Evolutionary conservation across 352 stramenopile genomes (phyloP).

Genomic region (Elongisporangium anandrum): DNA sequence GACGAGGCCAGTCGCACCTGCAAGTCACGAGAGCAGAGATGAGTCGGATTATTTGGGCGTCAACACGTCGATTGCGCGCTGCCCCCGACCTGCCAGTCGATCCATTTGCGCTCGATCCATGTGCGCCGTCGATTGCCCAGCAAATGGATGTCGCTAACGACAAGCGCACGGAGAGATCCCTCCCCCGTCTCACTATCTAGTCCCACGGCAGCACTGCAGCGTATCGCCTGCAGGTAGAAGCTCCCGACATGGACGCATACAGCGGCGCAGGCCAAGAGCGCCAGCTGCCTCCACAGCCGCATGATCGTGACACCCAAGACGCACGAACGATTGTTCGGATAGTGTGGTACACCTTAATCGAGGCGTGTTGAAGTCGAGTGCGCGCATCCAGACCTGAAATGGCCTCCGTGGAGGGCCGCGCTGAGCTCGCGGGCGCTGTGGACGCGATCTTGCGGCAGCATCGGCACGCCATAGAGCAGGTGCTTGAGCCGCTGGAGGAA

Average conservation of each 20-base stretch:
- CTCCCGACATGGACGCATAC: slow-evolving; percentile 42
- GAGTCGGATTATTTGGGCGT: too few relatives aligned
- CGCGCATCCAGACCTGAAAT: not conserved
- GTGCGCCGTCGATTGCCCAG: slow-evolving; percentile 60
- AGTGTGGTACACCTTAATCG: slow-evolving; percentile 1
- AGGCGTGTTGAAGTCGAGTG: slow-evolving; percentile 9
- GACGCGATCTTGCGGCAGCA: slow-evolving; percentile 48
- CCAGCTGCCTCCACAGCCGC: slow-evolving; percentile 14
- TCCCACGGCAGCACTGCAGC: slow-evolving; percentile 9
- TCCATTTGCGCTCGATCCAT: slow-evolving; percentile 56
- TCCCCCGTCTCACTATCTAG: not conserved
- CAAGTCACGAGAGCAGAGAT: slow-evolving; percentile 2
- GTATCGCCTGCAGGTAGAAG: slow-evolving; percentile 59
- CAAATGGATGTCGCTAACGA: slow-evolving; percentile 72
- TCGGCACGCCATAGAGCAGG: slow-evolving; percentile 27
- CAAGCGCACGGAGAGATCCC: slow-evolving; percentile 28
- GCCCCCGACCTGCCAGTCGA: slow-evolving; percentile 59
- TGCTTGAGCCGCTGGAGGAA: slow-evolving; percentile 30
- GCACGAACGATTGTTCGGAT: not conserved
- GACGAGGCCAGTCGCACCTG: slow-evolving; percentile 30
- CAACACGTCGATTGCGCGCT: not conserved
- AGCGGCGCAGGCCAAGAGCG: slow-evolving; percentile 15
- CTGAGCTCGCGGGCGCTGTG: slow-evolving; percentile 17
- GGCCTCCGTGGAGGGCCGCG: not conserved
- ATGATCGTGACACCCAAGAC: slow-evolving; percentile 8